These are phyloP conservation scores for Coemansia sp. DNA, from an alignment of 192 early-diverging fungal genomes.

Conservation along the genomic window DNA sequence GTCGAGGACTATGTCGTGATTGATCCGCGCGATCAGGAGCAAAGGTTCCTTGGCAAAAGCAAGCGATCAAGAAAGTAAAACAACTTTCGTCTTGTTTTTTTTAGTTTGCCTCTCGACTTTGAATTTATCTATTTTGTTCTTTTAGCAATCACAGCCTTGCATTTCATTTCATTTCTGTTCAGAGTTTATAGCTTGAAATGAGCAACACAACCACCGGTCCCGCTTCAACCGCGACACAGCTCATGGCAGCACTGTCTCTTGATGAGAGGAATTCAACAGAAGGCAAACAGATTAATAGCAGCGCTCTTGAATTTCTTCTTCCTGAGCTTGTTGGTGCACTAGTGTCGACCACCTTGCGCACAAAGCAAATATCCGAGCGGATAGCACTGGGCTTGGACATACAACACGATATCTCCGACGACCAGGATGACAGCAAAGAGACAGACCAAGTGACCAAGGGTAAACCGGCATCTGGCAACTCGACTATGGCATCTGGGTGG, in stretches of 20 bases:
- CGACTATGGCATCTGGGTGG: conserved; percentile 35
- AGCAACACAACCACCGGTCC: neutral
- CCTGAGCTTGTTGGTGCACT: conserved; percentile 46
- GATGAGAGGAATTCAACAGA: conserved; percentile 30
- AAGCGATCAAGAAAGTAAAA: neutral
- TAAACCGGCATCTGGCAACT: neutral
- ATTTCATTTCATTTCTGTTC: neutral
- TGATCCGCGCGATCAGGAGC: conserved; percentile 54
- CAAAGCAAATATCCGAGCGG: conserved; percentile 22
- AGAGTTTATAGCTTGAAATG: conserved; percentile 5
- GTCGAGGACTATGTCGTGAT: conserved; percentile 70
- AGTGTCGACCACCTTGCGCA: conserved; percentile 30
- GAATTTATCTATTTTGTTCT: too few species aligned
- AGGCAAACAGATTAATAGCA: conserved; percentile 35
- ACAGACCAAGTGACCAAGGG: neutral
- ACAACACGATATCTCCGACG: neutral
- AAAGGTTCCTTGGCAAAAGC: neutral
- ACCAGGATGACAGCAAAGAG: neutral
- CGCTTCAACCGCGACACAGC: conserved; percentile 14
- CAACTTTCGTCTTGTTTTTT: too few species aligned
- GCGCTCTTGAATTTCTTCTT: conserved; percentile 45
- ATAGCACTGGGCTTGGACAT: conserved; percentile 14
- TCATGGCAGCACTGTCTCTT: conserved; percentile 40
- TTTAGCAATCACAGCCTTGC: neutral
- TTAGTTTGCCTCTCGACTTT: too few species aligned